These are phyloP conservation scores for Brassica rapa DNA, from an alignment of 345 rosid genomes.

Conservation along the genomic window DNA sequence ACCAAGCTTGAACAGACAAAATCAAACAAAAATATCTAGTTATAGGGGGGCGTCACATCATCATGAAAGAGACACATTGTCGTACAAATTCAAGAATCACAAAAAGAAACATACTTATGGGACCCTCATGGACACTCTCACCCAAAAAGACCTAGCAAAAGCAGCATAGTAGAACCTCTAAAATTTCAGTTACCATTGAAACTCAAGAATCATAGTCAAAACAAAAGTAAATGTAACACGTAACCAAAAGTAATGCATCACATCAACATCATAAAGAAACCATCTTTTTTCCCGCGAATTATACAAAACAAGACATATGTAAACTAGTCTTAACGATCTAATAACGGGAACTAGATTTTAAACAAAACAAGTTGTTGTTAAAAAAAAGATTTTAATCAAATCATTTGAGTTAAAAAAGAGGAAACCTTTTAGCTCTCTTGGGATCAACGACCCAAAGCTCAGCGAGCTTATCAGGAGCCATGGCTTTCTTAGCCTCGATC, in stretches of 20 bases:
- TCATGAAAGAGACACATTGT: conserved; percentile 35
- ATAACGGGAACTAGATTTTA: background rate
- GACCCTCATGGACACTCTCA: conserved; percentile 30
- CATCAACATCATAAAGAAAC: conserved; percentile 32
- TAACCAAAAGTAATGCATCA: conserved; percentile 17
- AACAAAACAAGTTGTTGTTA: background rate
- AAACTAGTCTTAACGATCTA: background rate
- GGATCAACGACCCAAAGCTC: conserved; percentile 87
- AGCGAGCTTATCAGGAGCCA: conserved; percentile 90
- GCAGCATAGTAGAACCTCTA: background rate
- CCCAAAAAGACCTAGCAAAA: conserved; percentile 13
- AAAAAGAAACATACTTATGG: conserved; percentile 30
- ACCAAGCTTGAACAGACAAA: background rate
- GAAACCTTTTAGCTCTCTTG: conserved; percentile 89
- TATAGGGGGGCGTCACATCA: conserved; percentile 21
- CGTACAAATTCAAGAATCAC: conserved; percentile 10
- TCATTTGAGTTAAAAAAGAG: too few relatives aligned
- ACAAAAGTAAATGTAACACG: conserved; percentile 25
- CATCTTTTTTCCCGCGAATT: background rate
- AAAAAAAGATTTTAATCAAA: too few relatives aligned
- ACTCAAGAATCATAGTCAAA: conserved; percentile 20
- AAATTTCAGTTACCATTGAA: conserved; percentile 19
- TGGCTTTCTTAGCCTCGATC: conserved; percentile 90
- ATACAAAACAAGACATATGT: background rate
- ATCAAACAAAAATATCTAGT: background rate